phyloP scores from a whole-genome alignment of 495 filamentous ascomycete species.

The Neurospora sp. region DNA sequence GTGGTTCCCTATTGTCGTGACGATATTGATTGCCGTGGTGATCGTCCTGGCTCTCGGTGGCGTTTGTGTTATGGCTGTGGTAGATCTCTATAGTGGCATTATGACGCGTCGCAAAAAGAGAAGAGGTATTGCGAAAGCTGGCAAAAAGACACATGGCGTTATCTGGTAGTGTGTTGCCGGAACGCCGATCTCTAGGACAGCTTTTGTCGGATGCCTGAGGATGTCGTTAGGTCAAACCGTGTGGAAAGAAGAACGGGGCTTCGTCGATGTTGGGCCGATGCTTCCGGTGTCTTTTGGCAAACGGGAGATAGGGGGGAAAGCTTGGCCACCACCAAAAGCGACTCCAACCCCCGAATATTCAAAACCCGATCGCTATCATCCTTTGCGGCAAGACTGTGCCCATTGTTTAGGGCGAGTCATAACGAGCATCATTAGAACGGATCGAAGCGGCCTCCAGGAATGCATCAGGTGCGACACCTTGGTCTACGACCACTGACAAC shows the following conservation, averaged over 20 bases:
- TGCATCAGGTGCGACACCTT: too few species aligned
- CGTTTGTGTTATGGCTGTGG: conserved; percentile 10
- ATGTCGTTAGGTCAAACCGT: neutral
- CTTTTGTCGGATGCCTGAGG: neutral
- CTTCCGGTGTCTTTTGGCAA: neutral
- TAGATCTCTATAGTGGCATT: conserved; percentile 11
- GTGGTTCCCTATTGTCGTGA: conserved; percentile 20
- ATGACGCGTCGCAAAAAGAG: too few species aligned
- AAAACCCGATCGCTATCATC: too few species aligned
- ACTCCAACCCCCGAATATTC: too few species aligned
- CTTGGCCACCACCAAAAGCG: too few species aligned
- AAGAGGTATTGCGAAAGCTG: too few species aligned
- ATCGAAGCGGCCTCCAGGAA: too few species aligned
- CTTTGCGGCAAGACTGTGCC: too few species aligned
- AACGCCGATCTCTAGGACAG: neutral
- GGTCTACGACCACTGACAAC: neutral
- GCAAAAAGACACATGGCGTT: conserved; percentile 20
- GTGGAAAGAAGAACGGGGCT: neutral
- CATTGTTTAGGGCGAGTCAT: too few species aligned
- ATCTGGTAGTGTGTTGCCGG: conserved; percentile 10
- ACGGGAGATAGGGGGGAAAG: too few species aligned
- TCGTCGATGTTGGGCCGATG: neutral
- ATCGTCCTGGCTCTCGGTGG: conserved; percentile 4
- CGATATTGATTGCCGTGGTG: conserved; percentile 12
- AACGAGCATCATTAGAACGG: too few species aligned